phyloP scores from a whole-genome alignment of 257 asterid genomes.

The Eucommia ulmoides region DNA sequence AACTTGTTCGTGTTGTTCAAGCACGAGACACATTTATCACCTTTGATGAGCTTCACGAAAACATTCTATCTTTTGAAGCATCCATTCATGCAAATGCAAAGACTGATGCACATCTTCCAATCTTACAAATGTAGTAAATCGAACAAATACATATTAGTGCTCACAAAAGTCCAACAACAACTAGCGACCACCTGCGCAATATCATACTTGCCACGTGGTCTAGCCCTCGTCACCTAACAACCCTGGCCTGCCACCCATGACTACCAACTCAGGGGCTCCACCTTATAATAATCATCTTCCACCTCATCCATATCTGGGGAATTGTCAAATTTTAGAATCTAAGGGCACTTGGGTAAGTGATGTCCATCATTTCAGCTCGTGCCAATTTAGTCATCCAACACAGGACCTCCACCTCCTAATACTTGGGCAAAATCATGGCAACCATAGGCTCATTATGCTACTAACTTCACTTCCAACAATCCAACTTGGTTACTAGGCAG shows the following conservation, averaged over 20 bases:
- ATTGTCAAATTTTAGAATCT: background rate
- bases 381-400: background rate
- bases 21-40: background rate
- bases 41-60: background rate
- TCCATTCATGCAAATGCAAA: background rate
- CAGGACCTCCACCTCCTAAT: background rate
- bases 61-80: background rate
- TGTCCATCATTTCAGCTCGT: background rate
- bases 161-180: background rate
- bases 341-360: background rate
- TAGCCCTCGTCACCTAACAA: background rate
- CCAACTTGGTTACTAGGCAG: background rate
- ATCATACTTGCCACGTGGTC: background rate
- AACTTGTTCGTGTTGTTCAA: background rate
- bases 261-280: background rate
- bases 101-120: background rate
- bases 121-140: background rate
- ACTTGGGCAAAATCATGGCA: background rate
- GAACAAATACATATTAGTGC: background rate
- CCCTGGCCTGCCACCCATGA: background rate
- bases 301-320: background rate
- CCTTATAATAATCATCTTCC: background rate
- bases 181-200: background rate
- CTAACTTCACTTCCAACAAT: background rate
- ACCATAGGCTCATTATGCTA: background rate